Conservation (phyloP, 352 stramenopile genomes). For the Globisporangium spinosum region DNA sequence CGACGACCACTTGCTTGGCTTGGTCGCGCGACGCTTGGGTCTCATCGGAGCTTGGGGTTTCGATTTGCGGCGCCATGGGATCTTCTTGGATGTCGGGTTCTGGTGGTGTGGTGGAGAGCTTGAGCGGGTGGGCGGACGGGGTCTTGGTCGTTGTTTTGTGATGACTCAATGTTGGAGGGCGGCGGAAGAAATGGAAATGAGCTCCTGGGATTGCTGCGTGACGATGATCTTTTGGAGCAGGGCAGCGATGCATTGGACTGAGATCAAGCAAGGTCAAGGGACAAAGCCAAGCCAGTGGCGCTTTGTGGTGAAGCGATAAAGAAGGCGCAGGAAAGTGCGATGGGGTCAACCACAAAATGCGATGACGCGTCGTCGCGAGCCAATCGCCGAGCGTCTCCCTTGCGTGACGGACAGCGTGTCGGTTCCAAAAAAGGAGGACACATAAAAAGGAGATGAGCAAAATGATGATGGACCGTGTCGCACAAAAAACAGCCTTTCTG, state of each 20-base stretch:
- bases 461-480: background rate
- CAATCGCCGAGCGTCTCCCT: conserved; percentile 20
- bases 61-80: conserved; percentile 12
- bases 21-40: background rate
- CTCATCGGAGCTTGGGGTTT: background rate
- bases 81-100: background rate
- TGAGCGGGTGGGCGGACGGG: background rate
- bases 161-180: conserved; percentile 16
- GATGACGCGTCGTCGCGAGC: conserved; percentile 25
- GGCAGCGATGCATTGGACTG: background rate
- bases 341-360: background rate
- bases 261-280: background rate
- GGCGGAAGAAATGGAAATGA: conserved; percentile 14
- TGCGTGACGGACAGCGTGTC: conserved; percentile 11
- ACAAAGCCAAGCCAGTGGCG: background rate
- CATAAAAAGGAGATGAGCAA: background rate
- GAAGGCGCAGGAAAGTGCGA: background rate
- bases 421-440: conserved; percentile 20
- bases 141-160: conserved; percentile 11
- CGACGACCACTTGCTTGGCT: conserved; percentile 65
- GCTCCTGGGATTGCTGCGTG: background rate
- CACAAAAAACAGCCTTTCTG: conserved; percentile 4
- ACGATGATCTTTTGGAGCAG: background rate
- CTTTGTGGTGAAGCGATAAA: background rate
- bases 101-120: conserved; percentile 8